Evolutionary conservation across 768 basidiomycete genomes (phyloP), one percentile per base, ranked within the genome.

Genomic region (Hygrophorus pudorinus): DNA sequence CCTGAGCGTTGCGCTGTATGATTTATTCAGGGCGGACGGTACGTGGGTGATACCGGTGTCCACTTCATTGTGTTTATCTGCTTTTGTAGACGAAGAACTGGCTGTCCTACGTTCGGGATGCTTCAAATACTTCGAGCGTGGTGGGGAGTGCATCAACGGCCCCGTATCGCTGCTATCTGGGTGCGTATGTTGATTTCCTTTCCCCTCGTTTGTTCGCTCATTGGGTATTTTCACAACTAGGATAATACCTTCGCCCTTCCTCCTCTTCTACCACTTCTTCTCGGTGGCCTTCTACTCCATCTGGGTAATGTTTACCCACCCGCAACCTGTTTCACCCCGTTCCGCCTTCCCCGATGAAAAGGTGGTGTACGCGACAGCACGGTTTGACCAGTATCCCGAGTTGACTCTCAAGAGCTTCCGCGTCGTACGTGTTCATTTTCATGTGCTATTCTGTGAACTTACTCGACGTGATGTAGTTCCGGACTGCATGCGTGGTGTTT

Each of bases 51-150:
- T 9, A 7, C 3, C 12, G 5, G 33, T 10, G 1, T 37, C 11
- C 17, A 31, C 11, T 40, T 12, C 24, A 16, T 18, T 13, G 29
- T 9, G 11, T 13, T 47, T 5, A 35, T n/a, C 24, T 8, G 8
- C 46, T 36, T 5, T 39, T 38, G 5, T 46, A 87, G 85, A 73
- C 44, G 75, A 79, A 38, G 64, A 67, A 14, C 75, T 87, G 7
- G 68, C 62, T 14, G 73, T 81, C 0, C 72, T 90, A 27, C 70
- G 80, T 44, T 78, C 71, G 2, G 96, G 94, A 0, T 98, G 96
- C 62, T 96, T 99, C 75, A 90, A 89, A 57, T 99, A 98, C 64
- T 96, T 99, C 53, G 90, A 94, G 59, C 72, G 78, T 4, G 96
- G 96, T 11, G 96, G 96, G 1, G 79, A 89, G 53, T 88, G 88